Evolutionary conservation across 371 early-diverging fungal species (phyloP).

Genomic region (Rhizopus arrhizus): DNA sequence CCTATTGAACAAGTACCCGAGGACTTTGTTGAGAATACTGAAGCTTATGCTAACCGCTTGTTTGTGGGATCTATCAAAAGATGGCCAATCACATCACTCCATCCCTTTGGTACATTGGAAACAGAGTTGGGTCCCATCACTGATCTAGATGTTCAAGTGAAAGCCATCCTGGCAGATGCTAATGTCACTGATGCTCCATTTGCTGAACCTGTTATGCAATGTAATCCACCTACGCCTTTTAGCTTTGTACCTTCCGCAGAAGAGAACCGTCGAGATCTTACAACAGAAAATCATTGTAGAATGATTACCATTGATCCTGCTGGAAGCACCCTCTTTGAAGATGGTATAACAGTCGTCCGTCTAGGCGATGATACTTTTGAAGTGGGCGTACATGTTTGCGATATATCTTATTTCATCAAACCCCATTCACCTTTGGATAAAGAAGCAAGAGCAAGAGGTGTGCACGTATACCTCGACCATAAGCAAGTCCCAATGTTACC

Average conservation of each 20-base stretch:
- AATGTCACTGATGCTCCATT: conserved; percentile 63
- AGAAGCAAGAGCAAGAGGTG: conserved; percentile 90
- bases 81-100: conserved; percentile 74
- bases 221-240: conserved; percentile 53
- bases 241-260: conserved; percentile 48
- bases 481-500: conserved; percentile 98
- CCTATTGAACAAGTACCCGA: conserved; percentile 69
- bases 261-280: conserved; percentile 71
- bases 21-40: conserved; percentile 68
- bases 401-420: conserved; percentile 95
- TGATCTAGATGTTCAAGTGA: conserved; percentile 68
- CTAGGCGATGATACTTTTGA: conserved; percentile 77
- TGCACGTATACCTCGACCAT: conserved; percentile 93
- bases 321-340: conserved; percentile 73
- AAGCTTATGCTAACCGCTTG: conserved; percentile 55
- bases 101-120: conserved; percentile 74
- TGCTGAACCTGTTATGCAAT: conserved; percentile 64
- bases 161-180: conserved; percentile 72
- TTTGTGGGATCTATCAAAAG: conserved; percentile 69
- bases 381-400: conserved; percentile 98
- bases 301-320: conserved; percentile 22
- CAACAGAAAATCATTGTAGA: neutral
- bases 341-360: conserved; percentile 81
- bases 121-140: conserved; percentile 72
- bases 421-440: conserved; percentile 85